phyloP scores from a whole-genome alignment of 2,329 filamentous ascomycete genomes.

The Sporothrix brasiliensis region DNA sequence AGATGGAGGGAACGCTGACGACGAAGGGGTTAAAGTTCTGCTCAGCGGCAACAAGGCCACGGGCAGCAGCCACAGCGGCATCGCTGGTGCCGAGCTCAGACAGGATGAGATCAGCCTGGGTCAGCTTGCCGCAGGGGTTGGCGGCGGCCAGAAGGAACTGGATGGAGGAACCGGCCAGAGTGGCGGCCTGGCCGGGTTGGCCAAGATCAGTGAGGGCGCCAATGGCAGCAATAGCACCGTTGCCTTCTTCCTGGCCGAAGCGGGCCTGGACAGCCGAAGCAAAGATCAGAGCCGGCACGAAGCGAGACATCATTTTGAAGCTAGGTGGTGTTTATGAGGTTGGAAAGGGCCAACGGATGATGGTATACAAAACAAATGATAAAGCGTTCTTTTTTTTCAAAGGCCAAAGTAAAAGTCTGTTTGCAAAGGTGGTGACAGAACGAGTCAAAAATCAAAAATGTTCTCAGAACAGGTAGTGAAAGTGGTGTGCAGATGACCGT shows the following conservation, averaged over 20 bases:
- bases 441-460: slow-evolving; percentile 8
- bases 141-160: slow-evolving; percentile 64
- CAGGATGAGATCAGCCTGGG: slow-evolving; percentile 66
- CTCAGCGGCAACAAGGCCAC: slow-evolving; percentile 37
- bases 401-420: background rate
- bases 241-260: slow-evolving; percentile 64
- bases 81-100: slow-evolving; percentile 60
- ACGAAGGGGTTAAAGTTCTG: slow-evolving; percentile 53
- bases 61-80: slow-evolving; percentile 63
- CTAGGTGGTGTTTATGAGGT: background rate
- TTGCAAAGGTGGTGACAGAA: slow-evolving; percentile 2
- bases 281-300: slow-evolving; percentile 45
- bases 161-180: slow-evolving; percentile 63
- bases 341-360: background rate
- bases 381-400: background rate
- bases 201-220: slow-evolving; percentile 56
- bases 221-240: slow-evolving; percentile 56
- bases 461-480: slow-evolving; percentile 32
- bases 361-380: background rate
- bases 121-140: slow-evolving; percentile 50
- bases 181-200: slow-evolving; percentile 61
- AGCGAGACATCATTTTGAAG: slow-evolving; percentile 36
- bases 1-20: slow-evolving; percentile 63
- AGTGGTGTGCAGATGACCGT: background rate
- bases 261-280: slow-evolving; percentile 47